Conservation (phyloP, 2,329 filamentous ascomycete species). For the Penicillium corylophilum region DNA sequence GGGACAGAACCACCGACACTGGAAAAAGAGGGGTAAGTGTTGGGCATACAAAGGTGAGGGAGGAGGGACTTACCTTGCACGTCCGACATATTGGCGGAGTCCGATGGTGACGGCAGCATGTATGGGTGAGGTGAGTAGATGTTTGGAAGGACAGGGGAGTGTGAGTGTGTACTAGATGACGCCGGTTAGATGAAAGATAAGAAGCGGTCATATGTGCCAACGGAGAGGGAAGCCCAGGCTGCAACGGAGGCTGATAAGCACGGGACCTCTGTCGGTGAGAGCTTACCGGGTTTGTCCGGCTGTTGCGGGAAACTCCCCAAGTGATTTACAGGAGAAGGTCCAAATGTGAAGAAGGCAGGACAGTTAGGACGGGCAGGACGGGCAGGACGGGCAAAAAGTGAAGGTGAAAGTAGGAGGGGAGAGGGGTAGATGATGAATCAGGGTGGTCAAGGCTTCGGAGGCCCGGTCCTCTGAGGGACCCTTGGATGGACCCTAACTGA, state of each 20-base stretch:
- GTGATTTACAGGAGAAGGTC: background rate
- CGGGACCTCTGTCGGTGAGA: background rate
- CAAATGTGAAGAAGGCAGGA: background rate
- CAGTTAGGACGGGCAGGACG: background rate
- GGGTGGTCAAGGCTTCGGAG: constrained; percentile 16
- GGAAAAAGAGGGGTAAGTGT: background rate
- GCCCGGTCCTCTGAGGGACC: constrained; percentile 3
- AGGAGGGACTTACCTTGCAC: constrained; percentile 22
- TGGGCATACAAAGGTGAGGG: background rate
- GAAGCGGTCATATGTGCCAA: background rate
- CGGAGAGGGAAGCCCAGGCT: background rate
- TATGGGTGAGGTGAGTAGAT: background rate
- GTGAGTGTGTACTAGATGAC: constrained; percentile 4
- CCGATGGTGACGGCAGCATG: background rate
- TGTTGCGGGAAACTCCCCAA: background rate
- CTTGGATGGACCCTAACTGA: constrained; percentile 7
- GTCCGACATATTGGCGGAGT: constrained; percentile 22
- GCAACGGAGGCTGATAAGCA: background rate
- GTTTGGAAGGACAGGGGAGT: background rate
- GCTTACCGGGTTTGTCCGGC: background rate
- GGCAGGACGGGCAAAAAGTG: constrained; percentile 2
- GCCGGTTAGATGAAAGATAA: background rate
- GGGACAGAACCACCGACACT: constrained; percentile 20
- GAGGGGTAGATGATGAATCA: constrained; percentile 30
- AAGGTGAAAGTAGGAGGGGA: constrained; percentile 14